phyloP scores from a whole-genome alignment of 768 basidiomycete species.

The Calvatia gigantea region DNA sequence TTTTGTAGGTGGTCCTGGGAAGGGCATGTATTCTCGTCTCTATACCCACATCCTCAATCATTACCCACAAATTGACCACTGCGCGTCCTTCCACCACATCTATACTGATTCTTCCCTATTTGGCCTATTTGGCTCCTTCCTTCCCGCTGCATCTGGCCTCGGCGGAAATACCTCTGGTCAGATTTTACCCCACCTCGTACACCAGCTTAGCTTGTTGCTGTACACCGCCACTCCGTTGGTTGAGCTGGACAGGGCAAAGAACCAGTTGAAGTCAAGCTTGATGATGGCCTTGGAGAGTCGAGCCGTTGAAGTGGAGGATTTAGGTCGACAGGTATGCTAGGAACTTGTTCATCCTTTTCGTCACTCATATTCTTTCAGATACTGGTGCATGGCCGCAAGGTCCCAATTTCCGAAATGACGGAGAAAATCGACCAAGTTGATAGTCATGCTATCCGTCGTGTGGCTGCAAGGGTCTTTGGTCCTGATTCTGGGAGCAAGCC shows the following conservation, averaged over 20 bases:
- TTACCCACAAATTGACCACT: slow-evolving; percentile 91
- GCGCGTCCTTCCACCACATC: slow-evolving; percentile 96
- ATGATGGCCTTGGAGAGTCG: slow-evolving; percentile 95
- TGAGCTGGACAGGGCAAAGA: slow-evolving; percentile 87
- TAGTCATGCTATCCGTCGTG: slow-evolving; percentile 64
- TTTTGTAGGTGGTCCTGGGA: slow-evolving; percentile 82
- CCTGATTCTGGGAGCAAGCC: slow-evolving; percentile 58
- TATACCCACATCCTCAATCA: slow-evolving; percentile 96
- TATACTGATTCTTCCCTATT: slow-evolving; percentile 94
- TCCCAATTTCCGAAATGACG: slow-evolving; percentile 89
- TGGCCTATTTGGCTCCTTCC: slow-evolving; percentile 84
- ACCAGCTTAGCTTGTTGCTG: slow-evolving; percentile 81
- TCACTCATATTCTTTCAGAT: slow-evolving; percentile 40
- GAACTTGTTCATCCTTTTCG: background rate
- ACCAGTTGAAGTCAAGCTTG: slow-evolving; percentile 88
- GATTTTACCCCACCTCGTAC: slow-evolving; percentile 80
- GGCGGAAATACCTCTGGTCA: slow-evolving; percentile 65
- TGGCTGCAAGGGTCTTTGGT: slow-evolving; percentile 75
- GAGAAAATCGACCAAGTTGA: slow-evolving; percentile 78
- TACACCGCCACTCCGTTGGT: slow-evolving; percentile 59
- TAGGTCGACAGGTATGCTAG: slow-evolving; percentile 74
- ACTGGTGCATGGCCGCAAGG: slow-evolving; percentile 81
- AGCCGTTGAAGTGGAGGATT: slow-evolving; percentile 81
- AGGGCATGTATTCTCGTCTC: slow-evolving; percentile 97
- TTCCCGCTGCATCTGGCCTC: slow-evolving; percentile 55